phyloP scores from a whole-genome alignment of 306 rosid species.

The Geum urbanum region DNA sequence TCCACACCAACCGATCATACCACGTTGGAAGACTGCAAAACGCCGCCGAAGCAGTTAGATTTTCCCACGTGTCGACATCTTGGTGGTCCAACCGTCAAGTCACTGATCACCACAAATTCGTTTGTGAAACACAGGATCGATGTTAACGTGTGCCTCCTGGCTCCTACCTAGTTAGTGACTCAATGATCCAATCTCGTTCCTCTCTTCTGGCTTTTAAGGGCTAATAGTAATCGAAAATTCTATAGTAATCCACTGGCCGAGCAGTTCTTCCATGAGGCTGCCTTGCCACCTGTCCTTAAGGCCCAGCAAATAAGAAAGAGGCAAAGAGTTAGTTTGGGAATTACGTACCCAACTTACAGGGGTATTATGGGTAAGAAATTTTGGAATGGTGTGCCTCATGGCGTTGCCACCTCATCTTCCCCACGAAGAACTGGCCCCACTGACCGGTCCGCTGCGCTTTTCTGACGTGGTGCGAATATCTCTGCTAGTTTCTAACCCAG shows the following conservation, averaged over 20 bases:
- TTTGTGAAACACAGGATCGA: background rate
- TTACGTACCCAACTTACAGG: no score
- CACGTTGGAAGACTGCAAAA: constrained; percentile 1
- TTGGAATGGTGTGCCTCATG: no score
- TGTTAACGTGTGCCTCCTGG: background rate
- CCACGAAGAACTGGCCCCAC: no score
- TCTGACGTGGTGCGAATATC: constrained; percentile 32
- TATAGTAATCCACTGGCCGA: no score
- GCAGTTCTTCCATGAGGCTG: no score
- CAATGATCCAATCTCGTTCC: background rate
- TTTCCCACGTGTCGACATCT: constrained; percentile 13
- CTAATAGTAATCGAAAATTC: no score
- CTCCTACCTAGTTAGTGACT: background rate
- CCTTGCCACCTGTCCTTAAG: no score
- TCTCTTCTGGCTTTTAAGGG: background rate
- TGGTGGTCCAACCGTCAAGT: background rate
- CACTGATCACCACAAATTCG: constrained; percentile 2
- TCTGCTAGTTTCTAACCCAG: constrained; percentile 2
- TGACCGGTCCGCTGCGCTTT: background rate
- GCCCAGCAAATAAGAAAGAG: no score
- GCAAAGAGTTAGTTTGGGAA: no score
- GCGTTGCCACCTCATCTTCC: no score
- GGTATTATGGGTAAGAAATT: no score
- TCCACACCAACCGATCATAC: background rate
- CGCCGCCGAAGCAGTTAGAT: background rate